Base-by-base conservation (phyloP, 2,329 filamentous ascomycete species). In the Fusarium mangiferae region DNA sequence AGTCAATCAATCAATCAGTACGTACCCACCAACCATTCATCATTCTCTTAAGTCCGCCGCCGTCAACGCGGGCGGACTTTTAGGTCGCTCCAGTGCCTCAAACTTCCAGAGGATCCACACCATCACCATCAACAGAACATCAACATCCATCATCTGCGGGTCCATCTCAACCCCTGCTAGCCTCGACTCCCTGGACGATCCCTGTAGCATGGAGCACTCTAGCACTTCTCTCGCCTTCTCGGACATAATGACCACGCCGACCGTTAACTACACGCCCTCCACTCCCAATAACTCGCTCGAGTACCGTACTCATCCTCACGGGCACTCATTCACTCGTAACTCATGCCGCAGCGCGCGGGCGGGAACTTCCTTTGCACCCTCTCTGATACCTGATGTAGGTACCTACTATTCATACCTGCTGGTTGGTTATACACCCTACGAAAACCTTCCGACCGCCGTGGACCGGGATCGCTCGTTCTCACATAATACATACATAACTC, bases 201-300 rank as follows among this genome's bases (percentile, higher is more conserved):
- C 76, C 71, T 75, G 70, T 49, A 51, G 11, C 56, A 58, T 48
- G 24, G 41, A 49, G 55, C 44, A 51, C 33, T 49, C 24, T 59
- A 38, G 56, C 56, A 51, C 46, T 62, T 56, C 70, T 66, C 78
- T 80, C 78, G 78, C 78, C 66, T 72, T 76, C 81, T 84, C 83
- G 83, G 82, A 84, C 82, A 84, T 83, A 84, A 83, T 80, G 74
- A 82, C 76, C 77, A 77, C 74, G 78, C 81, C 81, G 81, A 82
- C 76, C 54, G 64, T 70, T 81, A 78, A 66, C 56, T 28, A 14
- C 75, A 78, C 72, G 30, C 71, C 64, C 65, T 62, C 68, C 48
- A 30, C 63, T 62, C 68, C 48, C 36, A 41, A 15, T 39, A 60
- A 41, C 57, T 41, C 35, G 26, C 44, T 46, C 45, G 45, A 46